Conservation (phyloP, 1,284 basidiomycete species). For the Calocybe gambosa region DNA sequence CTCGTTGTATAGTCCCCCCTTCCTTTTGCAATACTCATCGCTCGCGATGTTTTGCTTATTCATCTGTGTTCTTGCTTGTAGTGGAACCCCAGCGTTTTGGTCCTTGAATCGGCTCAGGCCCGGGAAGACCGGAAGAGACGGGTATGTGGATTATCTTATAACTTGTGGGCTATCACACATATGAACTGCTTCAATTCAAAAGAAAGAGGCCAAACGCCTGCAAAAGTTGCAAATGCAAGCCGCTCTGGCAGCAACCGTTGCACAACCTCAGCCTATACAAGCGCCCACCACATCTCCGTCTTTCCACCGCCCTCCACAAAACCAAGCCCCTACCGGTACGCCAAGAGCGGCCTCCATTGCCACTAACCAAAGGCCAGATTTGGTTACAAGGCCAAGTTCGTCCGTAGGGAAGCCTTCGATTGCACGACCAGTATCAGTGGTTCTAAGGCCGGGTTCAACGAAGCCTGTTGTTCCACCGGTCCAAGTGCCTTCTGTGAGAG, state of each 20-base stretch:
- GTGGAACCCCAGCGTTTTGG: conserved; percentile 65
- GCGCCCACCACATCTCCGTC: conserved; percentile 28
- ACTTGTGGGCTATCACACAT: conserved; percentile 3
- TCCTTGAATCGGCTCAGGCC: conserved; percentile 67
- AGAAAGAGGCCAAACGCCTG: conserved; percentile 71
- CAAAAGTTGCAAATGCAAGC: conserved; percentile 53
- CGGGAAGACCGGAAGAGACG: conserved; percentile 73
- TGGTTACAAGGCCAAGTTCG: conserved; percentile 13
- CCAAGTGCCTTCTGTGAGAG: conserved; percentile 16
- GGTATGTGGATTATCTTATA: conserved; percentile 36
- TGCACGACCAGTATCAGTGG: conserved; percentile 26
- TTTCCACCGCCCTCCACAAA: conserved; percentile 16
- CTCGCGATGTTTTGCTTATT: conserved; percentile 6
- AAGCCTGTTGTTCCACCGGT: conserved; percentile 14
- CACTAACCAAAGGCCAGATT: conserved; percentile 12
- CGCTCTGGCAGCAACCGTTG: conserved; percentile 23
- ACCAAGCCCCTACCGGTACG: conserved; percentile 18
- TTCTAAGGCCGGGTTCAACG: conserved; percentile 21
- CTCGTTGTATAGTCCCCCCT: background rate
- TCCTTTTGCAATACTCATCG: conserved; percentile 11
- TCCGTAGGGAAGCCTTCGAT: conserved; percentile 13
- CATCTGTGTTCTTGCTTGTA: conserved; percentile 22
- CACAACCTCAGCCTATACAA: conserved; percentile 29
- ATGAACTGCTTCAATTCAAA: background rate
- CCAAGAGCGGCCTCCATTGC: conserved; percentile 17